Percentiles rank a stretch among this genome's conserved stretches.
Evolutionary conservation across 495 filamentous ascomycete genomes (phyloP).

Genomic region (Apiosordaria backusii): DNA sequence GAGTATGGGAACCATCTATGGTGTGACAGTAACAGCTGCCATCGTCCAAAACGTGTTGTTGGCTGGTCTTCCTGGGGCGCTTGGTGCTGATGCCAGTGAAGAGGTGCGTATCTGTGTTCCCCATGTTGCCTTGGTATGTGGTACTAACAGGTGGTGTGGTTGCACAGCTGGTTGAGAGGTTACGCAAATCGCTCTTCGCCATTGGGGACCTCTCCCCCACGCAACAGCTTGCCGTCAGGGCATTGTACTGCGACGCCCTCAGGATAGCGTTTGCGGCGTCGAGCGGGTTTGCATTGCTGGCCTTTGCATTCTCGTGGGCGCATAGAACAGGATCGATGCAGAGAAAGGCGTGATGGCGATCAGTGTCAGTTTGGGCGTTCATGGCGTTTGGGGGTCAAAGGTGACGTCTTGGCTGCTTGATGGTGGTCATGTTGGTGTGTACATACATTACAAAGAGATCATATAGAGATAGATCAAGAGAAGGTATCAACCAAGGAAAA

Average conservation of each 20-base stretch:
- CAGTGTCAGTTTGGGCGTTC: neutral
- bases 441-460: neutral
- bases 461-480: neutral
- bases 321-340: slow-evolving; percentile 26
- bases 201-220: slow-evolving; percentile 45
- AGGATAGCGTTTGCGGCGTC: slow-evolving; percentile 49
- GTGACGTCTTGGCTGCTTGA: neutral
- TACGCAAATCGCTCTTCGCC: slow-evolving; percentile 54
- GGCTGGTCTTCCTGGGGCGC: slow-evolving; percentile 47
- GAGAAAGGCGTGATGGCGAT: slow-evolving; percentile 12
- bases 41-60: slow-evolving; percentile 62
- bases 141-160: neutral
- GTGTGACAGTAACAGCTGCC: slow-evolving; percentile 58
- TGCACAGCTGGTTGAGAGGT: slow-evolving; percentile 47
- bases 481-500: neutral
- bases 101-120: slow-evolving; percentile 22
- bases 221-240: slow-evolving; percentile 46
- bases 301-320: slow-evolving; percentile 32
- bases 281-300: slow-evolving; percentile 38
- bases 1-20: slow-evolving; percentile 61
- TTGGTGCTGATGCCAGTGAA: slow-evolving; percentile 41
- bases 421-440: neutral
- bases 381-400: neutral
- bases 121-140: neutral
- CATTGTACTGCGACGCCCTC: slow-evolving; percentile 51